A percentile compares a stretch with the other conserved stretches of the same genome.
These are phyloP conservation scores for Globisporangium takayamanum DNA, from an alignment of 352 stramenopile species.

Conservation along the genomic window DNA sequence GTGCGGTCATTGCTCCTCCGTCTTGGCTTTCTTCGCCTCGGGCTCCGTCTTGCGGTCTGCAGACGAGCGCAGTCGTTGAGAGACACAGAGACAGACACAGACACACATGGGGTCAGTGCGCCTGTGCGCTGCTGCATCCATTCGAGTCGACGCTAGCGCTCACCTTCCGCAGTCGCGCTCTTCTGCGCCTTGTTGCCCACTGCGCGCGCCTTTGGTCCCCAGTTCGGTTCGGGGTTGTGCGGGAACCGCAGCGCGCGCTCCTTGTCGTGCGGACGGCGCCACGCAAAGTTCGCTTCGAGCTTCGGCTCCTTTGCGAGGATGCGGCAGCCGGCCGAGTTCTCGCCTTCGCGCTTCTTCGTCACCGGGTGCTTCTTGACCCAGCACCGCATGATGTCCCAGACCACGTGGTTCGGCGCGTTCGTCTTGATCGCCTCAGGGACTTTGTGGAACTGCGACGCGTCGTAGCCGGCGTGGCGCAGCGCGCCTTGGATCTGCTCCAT, in stretches of 20 bases:
- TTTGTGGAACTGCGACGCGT: slow-evolving; percentile 97
- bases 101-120: background rate
- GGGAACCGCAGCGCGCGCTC: slow-evolving; percentile 91
- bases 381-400: slow-evolving; percentile 97
- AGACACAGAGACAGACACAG: slow-evolving; percentile 7
- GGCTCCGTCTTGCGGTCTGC: slow-evolving; percentile 26
- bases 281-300: slow-evolving; percentile 82
- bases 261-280: slow-evolving; percentile 68
- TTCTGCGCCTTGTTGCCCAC: slow-evolving; percentile 58
- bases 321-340: slow-evolving; percentile 70
- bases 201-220: slow-evolving; percentile 91
- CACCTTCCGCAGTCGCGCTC: slow-evolving; percentile 19
- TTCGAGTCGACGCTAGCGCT: slow-evolving; percentile 3
- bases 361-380: slow-evolving; percentile 95
- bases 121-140: too few species aligned
- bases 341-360: slow-evolving; percentile 78
- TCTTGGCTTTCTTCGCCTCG: slow-evolving; percentile 79
- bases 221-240: slow-evolving; percentile 94
- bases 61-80: background rate
- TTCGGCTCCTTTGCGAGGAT: slow-evolving; percentile 85
- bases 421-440: slow-evolving; percentile 98
- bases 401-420: slow-evolving; percentile 93
- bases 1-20: slow-evolving; percentile 27
- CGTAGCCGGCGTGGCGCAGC: slow-evolving; percentile 95
- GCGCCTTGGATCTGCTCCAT: slow-evolving; percentile 92